phyloP scores from a whole-genome alignment of 108 stramenopile species.

The Skeletonema costatum region DNA sequence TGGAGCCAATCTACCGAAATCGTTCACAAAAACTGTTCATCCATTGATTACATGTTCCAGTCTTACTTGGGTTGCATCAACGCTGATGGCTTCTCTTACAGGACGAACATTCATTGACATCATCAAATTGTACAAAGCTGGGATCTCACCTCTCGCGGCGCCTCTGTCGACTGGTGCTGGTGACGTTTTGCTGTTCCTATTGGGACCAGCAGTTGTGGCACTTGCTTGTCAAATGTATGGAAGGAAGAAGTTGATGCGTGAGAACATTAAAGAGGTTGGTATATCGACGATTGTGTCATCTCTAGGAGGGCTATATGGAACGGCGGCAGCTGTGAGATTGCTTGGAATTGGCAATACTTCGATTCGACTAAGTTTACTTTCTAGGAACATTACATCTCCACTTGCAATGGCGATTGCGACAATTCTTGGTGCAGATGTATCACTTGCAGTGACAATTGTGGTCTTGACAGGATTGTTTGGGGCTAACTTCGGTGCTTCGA shows the following conservation, averaged over 20 bases:
- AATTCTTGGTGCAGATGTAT: conserved; percentile 82
- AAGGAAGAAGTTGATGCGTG: conserved; percentile 66
- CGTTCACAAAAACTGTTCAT: conserved; percentile 65
- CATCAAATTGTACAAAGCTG: conserved; percentile 60
- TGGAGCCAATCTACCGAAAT: conserved; percentile 72
- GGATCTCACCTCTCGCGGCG: conserved; percentile 29
- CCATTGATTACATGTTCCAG: conserved; percentile 72
- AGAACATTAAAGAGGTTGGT: conserved; percentile 69
- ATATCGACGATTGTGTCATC: conserved; percentile 65
- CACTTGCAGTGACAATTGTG: conserved; percentile 84
- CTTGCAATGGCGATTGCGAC: conserved; percentile 90
- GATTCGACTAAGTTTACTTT: conserved; percentile 68
- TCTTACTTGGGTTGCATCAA: conserved; percentile 60
- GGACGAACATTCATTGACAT: conserved; percentile 55
- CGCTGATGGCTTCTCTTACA: conserved; percentile 44
- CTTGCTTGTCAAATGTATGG: conserved; percentile 80
- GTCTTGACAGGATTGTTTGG: conserved; percentile 92
- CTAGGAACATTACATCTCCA: conserved; percentile 87
- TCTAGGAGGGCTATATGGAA: conserved; percentile 76
- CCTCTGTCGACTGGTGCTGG: conserved; percentile 67
- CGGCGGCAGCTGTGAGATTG: conserved; percentile 56
- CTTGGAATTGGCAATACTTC: conserved; percentile 51
- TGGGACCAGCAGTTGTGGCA: conserved; percentile 83
- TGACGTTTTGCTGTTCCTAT: conserved; percentile 64
- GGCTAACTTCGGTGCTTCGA: conserved; percentile 87